phyloP scores from a whole-genome alignment of 2,329 filamentous ascomycete species.

The Neospermospora avenae region DNA sequence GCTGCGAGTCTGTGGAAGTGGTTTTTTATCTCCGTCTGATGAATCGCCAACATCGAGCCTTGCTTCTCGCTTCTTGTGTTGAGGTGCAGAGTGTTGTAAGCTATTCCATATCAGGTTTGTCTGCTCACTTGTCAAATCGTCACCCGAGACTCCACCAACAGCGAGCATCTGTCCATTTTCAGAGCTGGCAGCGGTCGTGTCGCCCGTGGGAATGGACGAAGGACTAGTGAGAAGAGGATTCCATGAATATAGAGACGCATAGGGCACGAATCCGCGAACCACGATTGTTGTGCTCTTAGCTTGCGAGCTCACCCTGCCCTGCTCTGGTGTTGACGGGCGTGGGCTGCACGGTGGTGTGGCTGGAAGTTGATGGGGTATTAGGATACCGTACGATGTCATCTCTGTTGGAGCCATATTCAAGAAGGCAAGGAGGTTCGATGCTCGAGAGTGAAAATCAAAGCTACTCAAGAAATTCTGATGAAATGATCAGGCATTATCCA shows the following conservation, averaged over 20 bases:
- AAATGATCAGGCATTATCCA: slow-evolving; percentile 1
- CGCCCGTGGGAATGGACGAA: slow-evolving; percentile 47
- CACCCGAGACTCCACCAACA: slow-evolving; percentile 37
- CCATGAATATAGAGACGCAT: slow-evolving; percentile 64
- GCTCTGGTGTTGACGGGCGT: background rate
- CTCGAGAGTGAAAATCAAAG: slow-evolving; percentile 1
- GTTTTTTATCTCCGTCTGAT: slow-evolving; percentile 80
- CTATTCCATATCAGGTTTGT: slow-evolving; percentile 28
- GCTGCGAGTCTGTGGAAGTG: slow-evolving; percentile 55
- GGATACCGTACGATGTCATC: background rate
- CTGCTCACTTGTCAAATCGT: slow-evolving; percentile 35
- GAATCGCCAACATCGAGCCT: slow-evolving; percentile 73
- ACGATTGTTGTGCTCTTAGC: slow-evolving; percentile 51
- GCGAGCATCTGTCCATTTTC: slow-evolving; percentile 56
- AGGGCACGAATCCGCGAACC: slow-evolving; percentile 82
- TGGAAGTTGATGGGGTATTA: background rate
- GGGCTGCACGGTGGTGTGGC: background rate
- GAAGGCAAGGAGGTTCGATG: background rate
- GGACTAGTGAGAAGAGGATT: slow-evolving; percentile 33
- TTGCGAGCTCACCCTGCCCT: background rate
- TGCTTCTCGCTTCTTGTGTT: slow-evolving; percentile 50
- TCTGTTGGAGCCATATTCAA: background rate
- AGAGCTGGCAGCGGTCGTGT: slow-evolving; percentile 45
- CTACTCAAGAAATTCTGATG: background rate
- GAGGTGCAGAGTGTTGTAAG: slow-evolving; percentile 14